Evolutionary conservation across 176 grass and related monocot genomes (phyloP).

Genomic region (Tuctoria greenei): DNA sequence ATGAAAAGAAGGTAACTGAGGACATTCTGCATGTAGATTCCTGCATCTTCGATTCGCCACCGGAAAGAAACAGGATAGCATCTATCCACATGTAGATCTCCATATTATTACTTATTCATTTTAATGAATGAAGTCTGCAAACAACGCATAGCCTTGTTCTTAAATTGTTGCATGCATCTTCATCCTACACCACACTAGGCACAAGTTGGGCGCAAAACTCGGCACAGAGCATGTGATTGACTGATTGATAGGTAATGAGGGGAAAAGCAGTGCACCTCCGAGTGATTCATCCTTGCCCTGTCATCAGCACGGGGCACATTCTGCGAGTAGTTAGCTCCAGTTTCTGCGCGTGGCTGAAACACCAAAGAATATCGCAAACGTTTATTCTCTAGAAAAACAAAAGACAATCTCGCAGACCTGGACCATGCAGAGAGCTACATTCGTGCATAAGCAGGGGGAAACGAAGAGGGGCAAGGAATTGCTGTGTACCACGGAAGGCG

Average conservation of each 20-base stretch:
- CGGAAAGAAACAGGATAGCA: neutral
- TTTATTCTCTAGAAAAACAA: neutral
- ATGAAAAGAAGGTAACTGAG: neutral
- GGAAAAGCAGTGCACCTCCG: neutral
- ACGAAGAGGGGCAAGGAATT: neutral
- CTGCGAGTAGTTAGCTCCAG: neutral
- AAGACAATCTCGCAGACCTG: neutral
- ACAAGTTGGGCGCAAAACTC: neutral
- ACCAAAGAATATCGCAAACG: neutral
- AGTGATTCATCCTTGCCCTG: slow-evolving; percentile 26
- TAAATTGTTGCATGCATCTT: neutral
- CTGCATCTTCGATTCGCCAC: neutral
- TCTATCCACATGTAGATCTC: neutral
- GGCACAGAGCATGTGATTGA: neutral
- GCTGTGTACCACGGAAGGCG: slow-evolving; percentile 29
- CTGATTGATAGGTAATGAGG: neutral
- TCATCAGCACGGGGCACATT: slow-evolving; percentile 23
- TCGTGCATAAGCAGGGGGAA: neutral
- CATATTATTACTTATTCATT: neutral
- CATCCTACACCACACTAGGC: neutral
- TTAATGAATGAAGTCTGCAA: neutral
- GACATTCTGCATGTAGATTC: slow-evolving; percentile 13
- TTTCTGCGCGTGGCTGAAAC: neutral
- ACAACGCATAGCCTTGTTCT: neutral
- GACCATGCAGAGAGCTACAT: neutral